Conservation (phyloP, 179 eudicot genomes). For the Actinidia chinensis region DNA sequence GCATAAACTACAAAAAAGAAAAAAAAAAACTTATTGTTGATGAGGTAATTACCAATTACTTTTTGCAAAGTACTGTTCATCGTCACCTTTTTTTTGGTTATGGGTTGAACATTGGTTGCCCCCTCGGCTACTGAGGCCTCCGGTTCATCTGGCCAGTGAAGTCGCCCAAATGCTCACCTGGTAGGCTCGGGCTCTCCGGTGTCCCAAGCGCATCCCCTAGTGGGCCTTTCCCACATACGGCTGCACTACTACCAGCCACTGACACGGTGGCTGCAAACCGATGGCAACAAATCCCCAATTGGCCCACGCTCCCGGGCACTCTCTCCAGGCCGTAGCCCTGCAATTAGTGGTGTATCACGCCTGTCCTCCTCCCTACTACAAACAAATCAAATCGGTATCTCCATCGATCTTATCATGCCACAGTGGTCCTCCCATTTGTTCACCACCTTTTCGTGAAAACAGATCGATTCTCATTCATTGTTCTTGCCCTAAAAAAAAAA, state of each 20-base stretch:
- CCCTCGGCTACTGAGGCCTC: neutral
- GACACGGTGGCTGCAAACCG: conserved; percentile 25
- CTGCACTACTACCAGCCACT: conserved; percentile 29
- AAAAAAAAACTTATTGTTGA: no score
- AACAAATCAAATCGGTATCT: conserved; percentile 18
- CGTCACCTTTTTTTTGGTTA: conserved; percentile 1
- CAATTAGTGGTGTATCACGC: conserved; percentile 23
- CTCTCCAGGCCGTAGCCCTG: conserved; percentile 34
- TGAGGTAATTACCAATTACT: neutral
- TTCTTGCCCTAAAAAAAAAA: conserved; percentile 33
- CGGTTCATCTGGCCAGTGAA: neutral
- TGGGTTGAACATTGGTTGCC: neutral
- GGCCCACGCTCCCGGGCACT: conserved; percentile 28
- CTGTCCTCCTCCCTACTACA: conserved; percentile 30
- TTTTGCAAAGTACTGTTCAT: no score
- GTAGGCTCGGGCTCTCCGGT: neutral
- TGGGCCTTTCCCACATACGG: conserved; percentile 8
- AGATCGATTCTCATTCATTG: conserved; percentile 24
- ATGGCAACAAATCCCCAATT: conserved; percentile 29
- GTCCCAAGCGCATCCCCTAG: neutral
- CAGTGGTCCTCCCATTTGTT: conserved; percentile 30
- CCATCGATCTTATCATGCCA: conserved; percentile 25
- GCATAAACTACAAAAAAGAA: neutral
- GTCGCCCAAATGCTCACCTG: neutral
- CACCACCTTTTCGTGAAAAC: conserved; percentile 21